Evolutionary conservation across 805 yeast genomes (phyloP), one percentile per base, ranked within the genome.

Genomic region (Candida sithepensis): DNA sequence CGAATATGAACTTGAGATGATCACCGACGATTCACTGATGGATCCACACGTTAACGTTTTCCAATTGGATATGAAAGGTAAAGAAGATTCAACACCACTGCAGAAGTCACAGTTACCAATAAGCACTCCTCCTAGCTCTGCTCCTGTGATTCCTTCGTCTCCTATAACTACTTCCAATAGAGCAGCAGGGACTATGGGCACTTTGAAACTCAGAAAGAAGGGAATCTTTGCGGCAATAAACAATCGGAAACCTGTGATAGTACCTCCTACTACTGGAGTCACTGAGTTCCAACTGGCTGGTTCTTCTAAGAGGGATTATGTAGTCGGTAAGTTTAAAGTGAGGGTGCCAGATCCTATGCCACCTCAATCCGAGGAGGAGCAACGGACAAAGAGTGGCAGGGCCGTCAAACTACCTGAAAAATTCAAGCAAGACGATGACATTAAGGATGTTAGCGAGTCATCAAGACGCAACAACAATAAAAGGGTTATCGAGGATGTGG

Each of bases 181-280:
- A 13, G 21, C n/a, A n/a, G 12, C 37, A 16, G 32, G 32, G 21
- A 32, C 26, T 3, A 13, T 14, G 5, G 44, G 44, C 10, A 21
- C 21, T 33, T 28, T 32, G 38, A 45, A 41, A 32, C 26, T 45
- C 38, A 41, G 36, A 20, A 45, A 42, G 38, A 42, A 32, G 7
- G 20, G 32, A 32, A 8, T 32, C 9, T 42, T 42, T 19, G 32
- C 36, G 6, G 18, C 37, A 2, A 22, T 32, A n/a, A 33, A 42
- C 22, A 23, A n/a, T 9, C 23, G 24, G 39, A 30, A 24, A 21
- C 10, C n/a, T 10, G 41, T 36, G 14, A 23, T 16, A n/a, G 37
- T 18, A 5, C 22, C 10, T 13, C 32, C 23, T 7, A 21, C 21
- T 7, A 22, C 19, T 2, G 46, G 18, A 22, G 36, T 28, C 16